phyloP scores from a whole-genome alignment of 129 eudicot species.

The Escallonia herrerae region DNA sequence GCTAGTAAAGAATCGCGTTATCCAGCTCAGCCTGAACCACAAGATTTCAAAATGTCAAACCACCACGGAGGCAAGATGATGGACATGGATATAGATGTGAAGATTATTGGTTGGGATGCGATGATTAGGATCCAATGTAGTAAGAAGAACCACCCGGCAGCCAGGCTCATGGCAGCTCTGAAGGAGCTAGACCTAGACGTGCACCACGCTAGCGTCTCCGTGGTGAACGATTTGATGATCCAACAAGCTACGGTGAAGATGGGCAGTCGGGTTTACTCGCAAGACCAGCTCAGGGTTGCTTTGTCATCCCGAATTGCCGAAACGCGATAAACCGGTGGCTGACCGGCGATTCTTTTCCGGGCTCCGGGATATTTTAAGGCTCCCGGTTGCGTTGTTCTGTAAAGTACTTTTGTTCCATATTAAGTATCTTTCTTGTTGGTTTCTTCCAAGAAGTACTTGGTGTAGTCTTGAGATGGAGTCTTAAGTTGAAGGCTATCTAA shows the following conservation, averaged over 20 bases:
- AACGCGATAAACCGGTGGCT: neutral
- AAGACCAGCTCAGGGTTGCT: conserved; percentile 69
- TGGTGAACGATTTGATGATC: conserved; percentile 88
- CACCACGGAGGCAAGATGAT: conserved; percentile 3
- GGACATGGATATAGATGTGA: conserved; percentile 72
- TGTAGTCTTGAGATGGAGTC: too few species aligned
- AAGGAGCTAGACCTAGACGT: conserved; percentile 73
- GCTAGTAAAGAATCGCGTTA: conserved; percentile 31
- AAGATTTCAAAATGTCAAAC: conserved; percentile 24
- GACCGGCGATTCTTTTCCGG: neutral
- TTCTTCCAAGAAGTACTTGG: too few species aligned
- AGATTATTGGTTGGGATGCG: conserved; percentile 87
- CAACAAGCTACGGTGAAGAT: conserved; percentile 92
- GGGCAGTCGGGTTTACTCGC: conserved; percentile 60
- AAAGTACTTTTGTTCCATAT: neutral
- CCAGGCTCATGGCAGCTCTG: conserved; percentile 65
- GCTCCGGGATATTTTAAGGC: conserved; percentile 15
- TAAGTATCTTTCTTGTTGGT: too few species aligned
- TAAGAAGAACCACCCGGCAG: conserved; percentile 89
- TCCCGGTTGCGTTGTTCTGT: conserved; percentile 17
- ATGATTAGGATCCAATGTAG: conserved; percentile 69
- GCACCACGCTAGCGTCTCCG: conserved; percentile 82
- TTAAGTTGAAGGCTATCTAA: too few species aligned
- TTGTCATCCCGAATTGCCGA: conserved; percentile 49
- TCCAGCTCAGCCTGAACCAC: conserved; percentile 16